A percentile compares a stretch with the other conserved stretches of the same genome.
phyloP scores from a whole-genome alignment of 177 flowering plant genomes.

The Vitis hybrid region DNA sequence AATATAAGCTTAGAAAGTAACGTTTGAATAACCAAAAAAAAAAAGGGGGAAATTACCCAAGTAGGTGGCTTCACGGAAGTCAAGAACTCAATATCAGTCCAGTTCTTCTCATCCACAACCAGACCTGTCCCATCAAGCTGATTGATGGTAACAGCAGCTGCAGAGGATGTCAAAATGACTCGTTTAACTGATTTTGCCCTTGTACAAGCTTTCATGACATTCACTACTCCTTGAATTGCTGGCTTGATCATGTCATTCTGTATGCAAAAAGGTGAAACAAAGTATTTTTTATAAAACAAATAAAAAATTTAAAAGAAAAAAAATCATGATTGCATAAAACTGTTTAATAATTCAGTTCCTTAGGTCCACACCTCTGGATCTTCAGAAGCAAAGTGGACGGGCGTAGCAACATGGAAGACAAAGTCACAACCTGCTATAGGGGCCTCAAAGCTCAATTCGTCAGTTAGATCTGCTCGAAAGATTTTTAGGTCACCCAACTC shows the following conservation, averaged over 20 bases:
- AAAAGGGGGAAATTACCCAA: conserved; percentile 45
- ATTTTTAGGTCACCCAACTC: conserved; percentile 49
- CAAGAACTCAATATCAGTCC: conserved; percentile 71
- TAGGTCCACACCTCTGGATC: conserved; percentile 64
- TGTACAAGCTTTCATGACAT: conserved; percentile 56
- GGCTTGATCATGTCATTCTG: conserved; percentile 87
- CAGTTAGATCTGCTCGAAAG: conserved; percentile 59
- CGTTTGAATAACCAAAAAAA: too few species aligned
- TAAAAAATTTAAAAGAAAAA: too few species aligned
- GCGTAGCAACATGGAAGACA: conserved; percentile 83
- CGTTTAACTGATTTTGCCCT: conserved; percentile 65
- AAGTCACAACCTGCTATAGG: conserved; percentile 54
- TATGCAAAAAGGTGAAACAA: not conserved
- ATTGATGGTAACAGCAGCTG: conserved; percentile 64
- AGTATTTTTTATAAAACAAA: too few species aligned
- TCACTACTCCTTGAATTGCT: conserved; percentile 61
- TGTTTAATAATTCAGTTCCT: not conserved
- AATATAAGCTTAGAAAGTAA: not conserved
- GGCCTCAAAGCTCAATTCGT: conserved; percentile 55
- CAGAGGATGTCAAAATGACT: conserved; percentile 73
- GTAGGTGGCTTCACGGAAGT: conserved; percentile 61
- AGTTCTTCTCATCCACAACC: conserved; percentile 57
- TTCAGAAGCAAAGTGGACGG: conserved; percentile 63
- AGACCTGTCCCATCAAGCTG: conserved; percentile 40
- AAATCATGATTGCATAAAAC: too few species aligned